These are phyloP conservation scores for Fimicolochytrium jonesii DNA, from an alignment of 192 early-diverging fungal genomes.

Conservation along the genomic window DNA sequence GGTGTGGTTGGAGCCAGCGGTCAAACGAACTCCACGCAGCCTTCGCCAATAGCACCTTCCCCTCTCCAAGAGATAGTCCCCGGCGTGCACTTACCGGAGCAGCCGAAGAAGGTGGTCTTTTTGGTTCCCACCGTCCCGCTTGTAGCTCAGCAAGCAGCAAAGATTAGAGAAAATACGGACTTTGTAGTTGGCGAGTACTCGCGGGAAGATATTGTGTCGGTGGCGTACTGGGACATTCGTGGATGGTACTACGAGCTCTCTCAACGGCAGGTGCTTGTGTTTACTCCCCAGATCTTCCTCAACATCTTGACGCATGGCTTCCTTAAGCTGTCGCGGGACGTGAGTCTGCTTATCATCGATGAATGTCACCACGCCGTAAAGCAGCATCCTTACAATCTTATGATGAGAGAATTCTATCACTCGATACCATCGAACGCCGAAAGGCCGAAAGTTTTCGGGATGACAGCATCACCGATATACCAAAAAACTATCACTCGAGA, in stretches of 20 bases:
- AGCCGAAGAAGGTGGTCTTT: slow-evolving; percentile 53
- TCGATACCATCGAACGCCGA: slow-evolving; percentile 34
- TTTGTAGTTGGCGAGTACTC: slow-evolving; percentile 63
- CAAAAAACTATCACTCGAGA: slow-evolving; percentile 24
- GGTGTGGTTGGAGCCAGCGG: slow-evolving; percentile 15
- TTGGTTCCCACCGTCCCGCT: slow-evolving; percentile 81
- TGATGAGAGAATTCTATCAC: slow-evolving; percentile 84
- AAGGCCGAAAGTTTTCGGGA: slow-evolving; percentile 83
- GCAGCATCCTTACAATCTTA: slow-evolving; percentile 70
- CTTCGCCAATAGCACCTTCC: too few species aligned
- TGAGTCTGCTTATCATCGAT: slow-evolving; percentile 81
- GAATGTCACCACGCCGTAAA: slow-evolving; percentile 88
- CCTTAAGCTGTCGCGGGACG: slow-evolving; percentile 35
- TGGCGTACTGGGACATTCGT: slow-evolving; percentile 28
- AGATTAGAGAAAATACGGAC: slow-evolving; percentile 67
- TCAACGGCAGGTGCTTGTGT: slow-evolving; percentile 71
- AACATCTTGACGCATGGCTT: slow-evolving; percentile 71
- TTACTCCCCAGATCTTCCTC: slow-evolving; percentile 85
- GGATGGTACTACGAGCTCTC: slow-evolving; percentile 66
- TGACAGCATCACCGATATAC: slow-evolving; percentile 85
- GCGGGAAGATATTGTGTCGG: slow-evolving; percentile 32
- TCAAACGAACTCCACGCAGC: too few species aligned
- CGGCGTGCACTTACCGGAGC: slow-evolving; percentile 14
- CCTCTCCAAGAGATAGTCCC: neutral
- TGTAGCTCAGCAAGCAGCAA: slow-evolving; percentile 77